Base-by-base conservation (phyloP, 352 stramenopile species). In the Phytophthora hybrid region DNA sequence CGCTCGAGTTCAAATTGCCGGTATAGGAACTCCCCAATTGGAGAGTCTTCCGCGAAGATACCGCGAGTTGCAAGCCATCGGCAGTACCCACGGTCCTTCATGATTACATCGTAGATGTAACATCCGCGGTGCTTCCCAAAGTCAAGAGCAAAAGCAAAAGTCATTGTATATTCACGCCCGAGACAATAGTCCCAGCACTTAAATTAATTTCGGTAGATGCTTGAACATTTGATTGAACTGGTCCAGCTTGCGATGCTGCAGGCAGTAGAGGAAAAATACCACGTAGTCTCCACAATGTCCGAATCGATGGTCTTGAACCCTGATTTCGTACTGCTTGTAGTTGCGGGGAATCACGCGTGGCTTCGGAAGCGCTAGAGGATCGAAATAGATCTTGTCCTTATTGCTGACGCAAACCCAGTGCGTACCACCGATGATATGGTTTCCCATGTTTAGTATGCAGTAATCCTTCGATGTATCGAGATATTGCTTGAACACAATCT, bases 401-500 rank as follows among this genome's bases (percentile, higher is more conserved):
- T 66, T 66, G 9, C 26, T 51, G 29, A 66, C 44, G 3, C 26
- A 46, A 2, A 66, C 9, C 59, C 59, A 66, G 55, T 66, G 59
- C n/a, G 59, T 66, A 10, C 59, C 47, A 5, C 44, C 44, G 5
- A 66, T 66, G 5, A 47, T 16, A 23, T 29, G 59, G 0, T 18
- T 58, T 5, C 59, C 59, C 59, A 58, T 66, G 19, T 66, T 66
- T 2, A 66, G 11, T 21, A 66, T 66, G 19, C 5, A 14, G 23
- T 66, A 66, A 14, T 66, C 47, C 29, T n/a, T 23, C 2, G 2
- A 3, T 11, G 14, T 11, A 4, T 16, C 14, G 4, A 46, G 26
- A 5, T 66, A 37, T 1, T 66, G 46, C 18, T 66, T 66, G n/a
- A 58, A 58, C 14, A 51, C 47, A 14, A 66, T 66, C 34, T 66